These are phyloP conservation scores for Aciculoconidium aculeatum DNA, from an alignment of 805 yeast species.

Conservation along the genomic window DNA sequence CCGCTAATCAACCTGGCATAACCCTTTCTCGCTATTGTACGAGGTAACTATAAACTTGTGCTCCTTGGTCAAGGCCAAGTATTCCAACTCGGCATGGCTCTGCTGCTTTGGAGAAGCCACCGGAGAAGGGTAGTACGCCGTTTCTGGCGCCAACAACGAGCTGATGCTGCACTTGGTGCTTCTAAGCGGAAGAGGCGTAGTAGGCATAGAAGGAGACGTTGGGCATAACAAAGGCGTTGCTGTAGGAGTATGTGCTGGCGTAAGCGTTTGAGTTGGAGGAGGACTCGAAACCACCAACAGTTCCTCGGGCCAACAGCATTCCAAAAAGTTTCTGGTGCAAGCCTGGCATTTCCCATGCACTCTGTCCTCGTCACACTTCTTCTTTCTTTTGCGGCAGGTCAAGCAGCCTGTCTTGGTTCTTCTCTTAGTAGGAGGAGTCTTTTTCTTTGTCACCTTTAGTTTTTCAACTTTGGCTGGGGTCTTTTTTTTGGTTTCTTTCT, in stretches of 20 bases:
- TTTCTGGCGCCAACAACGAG: constrained; percentile 12
- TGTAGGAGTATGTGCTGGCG: constrained; percentile 4
- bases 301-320: constrained; percentile 37
- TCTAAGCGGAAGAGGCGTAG: too few relatives aligned
- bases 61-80: constrained; percentile 8
- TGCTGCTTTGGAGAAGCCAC: constrained; percentile 20
- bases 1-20: constrained; percentile 15
- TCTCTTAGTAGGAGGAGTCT: constrained; percentile 9
- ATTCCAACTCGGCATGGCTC: constrained; percentile 13
- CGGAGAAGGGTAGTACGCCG: constrained; percentile 29
- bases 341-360: constrained; percentile 41
- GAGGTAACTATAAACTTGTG: constrained; percentile 30
- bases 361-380: constrained; percentile 53
- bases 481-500: constrained; percentile 1
- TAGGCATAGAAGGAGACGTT: constrained; percentile 3
- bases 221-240: constrained; percentile 7
- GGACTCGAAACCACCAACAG: neutral
- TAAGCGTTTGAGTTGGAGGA: too few relatives aligned
- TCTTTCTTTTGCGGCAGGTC: constrained; percentile 58
- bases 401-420: constrained; percentile 51
- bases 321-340: constrained; percentile 39
- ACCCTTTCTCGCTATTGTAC: constrained; percentile 22
- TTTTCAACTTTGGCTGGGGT: constrained; percentile 1
- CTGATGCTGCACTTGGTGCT: constrained; percentile 9
- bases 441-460: constrained; percentile 9